Evolutionary conservation across 805 yeast species (phyloP), one percentile per base, ranked within the genome.

Genomic region (Saccharomycopsis sp.): DNA sequence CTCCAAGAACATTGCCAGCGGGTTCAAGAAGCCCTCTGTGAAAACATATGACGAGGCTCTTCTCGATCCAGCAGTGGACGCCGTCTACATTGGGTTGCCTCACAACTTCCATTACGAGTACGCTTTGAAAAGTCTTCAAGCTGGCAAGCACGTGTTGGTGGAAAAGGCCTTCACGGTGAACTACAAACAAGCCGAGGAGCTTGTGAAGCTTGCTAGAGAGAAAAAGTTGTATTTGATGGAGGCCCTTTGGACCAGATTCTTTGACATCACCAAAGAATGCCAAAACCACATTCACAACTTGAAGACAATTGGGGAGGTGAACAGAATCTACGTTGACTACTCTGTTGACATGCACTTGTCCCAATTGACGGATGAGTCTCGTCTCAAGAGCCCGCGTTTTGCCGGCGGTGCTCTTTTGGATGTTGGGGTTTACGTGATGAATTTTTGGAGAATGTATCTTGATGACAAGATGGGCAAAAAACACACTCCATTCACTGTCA

Each of bases 351-450:
- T 59, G 15, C 61, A 59, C 36, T 43, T 64, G n/a, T 60, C 53
- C 15, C 48, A 54, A 16, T 43, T 61, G 32, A 63, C 65, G 3
- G 46, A 50, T 6, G 50, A 47, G 13, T 59, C 64, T 1, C 54
- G 78, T 36, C 51, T 70, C 42, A 57, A 68, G 41, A 64, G 68
- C 51, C 67, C 63, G 4, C 54, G 56, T 13, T 61, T 71, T 35
- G 80, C 74, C 4, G 81, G 75, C 10, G 80, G 81, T 17, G 69
- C 76, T 1, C 52, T 73, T 34, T 62, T 73, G 48, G 80, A 75
- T 52, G 59, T 73, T 41, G 78, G 80, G 2, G 63, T 73, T 36
- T 75, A 75, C 46, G 57, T 71, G 3, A 47, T 72, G 37, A 71
- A 73, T 3, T 73, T 67, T 50, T 57, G 63, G 13, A 53, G 75